Percentiles rank a stretch among this genome's conserved stretches.
These are phyloP conservation scores for Scedosporium boydii DNA, from an alignment of 2,329 filamentous ascomycete species.

Conservation along the genomic window DNA sequence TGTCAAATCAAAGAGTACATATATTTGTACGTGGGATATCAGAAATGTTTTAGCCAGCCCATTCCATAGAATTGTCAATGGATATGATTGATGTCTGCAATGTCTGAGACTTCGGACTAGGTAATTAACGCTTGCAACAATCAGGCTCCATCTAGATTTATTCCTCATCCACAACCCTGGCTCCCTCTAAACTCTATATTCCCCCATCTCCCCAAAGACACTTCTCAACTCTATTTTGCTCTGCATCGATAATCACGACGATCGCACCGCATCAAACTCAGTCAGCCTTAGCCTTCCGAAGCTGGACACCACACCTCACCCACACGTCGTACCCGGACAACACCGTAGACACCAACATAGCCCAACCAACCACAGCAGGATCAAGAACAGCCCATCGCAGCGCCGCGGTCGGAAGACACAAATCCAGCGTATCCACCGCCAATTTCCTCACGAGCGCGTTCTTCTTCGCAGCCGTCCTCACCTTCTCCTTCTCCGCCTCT, in stretches of 20 bases:
- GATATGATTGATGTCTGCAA: too few relatives aligned
- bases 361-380: conserved; percentile 41
- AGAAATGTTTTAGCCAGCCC: too few relatives aligned
- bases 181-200: neutral
- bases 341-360: conserved; percentile 53
- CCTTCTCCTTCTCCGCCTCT: conserved; percentile 19
- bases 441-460: conserved; percentile 14
- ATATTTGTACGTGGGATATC: too few relatives aligned
- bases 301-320: conserved; percentile 23
- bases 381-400: conserved; percentile 51
- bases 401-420: conserved; percentile 49
- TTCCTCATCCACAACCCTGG: too few relatives aligned
- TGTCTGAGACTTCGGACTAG: too few relatives aligned
- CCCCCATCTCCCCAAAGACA: neutral
- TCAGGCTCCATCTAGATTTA: too few relatives aligned
- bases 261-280: neutral
- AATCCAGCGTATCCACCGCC: conserved; percentile 46
- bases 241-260: neutral
- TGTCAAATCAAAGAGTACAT: too few relatives aligned
- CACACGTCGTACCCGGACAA: conserved; percentile 53
- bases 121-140: too few relatives aligned
- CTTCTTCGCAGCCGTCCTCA: conserved; percentile 22
- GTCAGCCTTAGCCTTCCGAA: neutral
- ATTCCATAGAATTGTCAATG: too few relatives aligned
- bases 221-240: neutral